These are phyloP conservation scores for Trichophyton benhamiae DNA, from an alignment of 2,329 filamentous ascomycete species.

Conservation along the genomic window DNA sequence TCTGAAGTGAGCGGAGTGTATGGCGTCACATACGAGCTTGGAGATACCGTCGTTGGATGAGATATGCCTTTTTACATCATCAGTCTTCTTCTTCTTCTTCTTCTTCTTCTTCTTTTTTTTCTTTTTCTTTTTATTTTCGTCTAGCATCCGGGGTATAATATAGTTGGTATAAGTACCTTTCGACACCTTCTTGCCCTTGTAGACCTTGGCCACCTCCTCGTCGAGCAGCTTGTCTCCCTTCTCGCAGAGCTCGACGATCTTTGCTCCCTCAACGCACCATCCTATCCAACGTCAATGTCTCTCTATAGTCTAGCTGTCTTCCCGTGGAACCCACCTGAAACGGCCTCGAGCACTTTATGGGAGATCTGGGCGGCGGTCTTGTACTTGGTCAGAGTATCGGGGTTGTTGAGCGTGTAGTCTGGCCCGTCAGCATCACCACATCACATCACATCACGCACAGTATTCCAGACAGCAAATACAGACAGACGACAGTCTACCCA, in stretches of 20 bases:
- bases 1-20: constrained; percentile 89
- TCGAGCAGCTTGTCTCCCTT: constrained; percentile 90
- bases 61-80: constrained; percentile 52
- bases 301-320: too few relatives aligned
- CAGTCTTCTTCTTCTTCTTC: not conserved
- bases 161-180: constrained; percentile 51
- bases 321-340: constrained; percentile 41
- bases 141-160: too few relatives aligned
- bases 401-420: constrained; percentile 87
- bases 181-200: constrained; percentile 91
- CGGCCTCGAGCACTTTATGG: constrained; percentile 84
- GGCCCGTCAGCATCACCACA: not conserved
- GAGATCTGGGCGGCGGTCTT: constrained; percentile 93
- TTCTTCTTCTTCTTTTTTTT: not conserved
- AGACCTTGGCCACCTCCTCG: constrained; percentile 89
- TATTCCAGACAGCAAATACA: too few relatives aligned
- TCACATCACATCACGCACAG: not conserved
- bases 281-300: constrained; percentile 26
- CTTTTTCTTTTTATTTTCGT: too few relatives aligned
- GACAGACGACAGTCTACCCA: too few relatives aligned
- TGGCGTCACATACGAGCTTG: constrained; percentile 85
- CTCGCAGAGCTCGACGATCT: constrained; percentile 89
- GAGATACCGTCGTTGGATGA: constrained; percentile 90
- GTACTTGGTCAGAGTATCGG: constrained; percentile 96
- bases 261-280: constrained; percentile 69